Base-by-base conservation (phyloP, 2,329 filamentous ascomycete species). In the Alternaria rosae region DNA sequence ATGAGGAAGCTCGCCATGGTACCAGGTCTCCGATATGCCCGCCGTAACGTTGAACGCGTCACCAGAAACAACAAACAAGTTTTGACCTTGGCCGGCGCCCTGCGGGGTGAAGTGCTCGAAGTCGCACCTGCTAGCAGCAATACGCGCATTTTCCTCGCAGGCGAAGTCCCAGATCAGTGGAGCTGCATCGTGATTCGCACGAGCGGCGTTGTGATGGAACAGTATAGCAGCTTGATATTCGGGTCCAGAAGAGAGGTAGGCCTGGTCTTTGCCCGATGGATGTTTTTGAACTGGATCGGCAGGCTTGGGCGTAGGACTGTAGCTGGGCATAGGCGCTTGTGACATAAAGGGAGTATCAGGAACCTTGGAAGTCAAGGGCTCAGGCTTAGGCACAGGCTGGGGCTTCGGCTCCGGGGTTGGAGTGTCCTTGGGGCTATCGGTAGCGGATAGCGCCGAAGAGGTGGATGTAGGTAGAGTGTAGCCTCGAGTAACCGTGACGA, bases 201-300 rank as follows among this genome's bases (percentile, higher is more conserved):
- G 94, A 82, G 95, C 92, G 55, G 90, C 74, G 83, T 97, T 97
- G 89, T 98, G 95, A 77, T 92, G 88, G 71, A 89, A 84, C 52
- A 94, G 65, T 17, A 78, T 66, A 12, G 73, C 68, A 45, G 70
- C 68, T 45, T 75, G 43, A 55, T 78, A 78, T n/a, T 73, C 74
- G 4, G 55, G 17, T 15, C 72, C 74, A 15, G 65, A 57, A 11
- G 65, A 65, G 26, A 77, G 67, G 17, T 65, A 65, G 10, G 73
- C 75, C 51, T 79, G 73, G 28, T 55, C 54, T 11, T 42, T 45
- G 12, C 77, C 76, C 38, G 70, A 58, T 6, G 54, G 58, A 48
- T 70, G 73, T 30, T 54, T 57, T n/a, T 59, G 44, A 35, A 53
- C 26, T 15, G 52, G 44, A 30, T 53, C 41, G 15, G 51, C 47